Base-by-base conservation (phyloP, 78 protist species). In the Acrasis kona region DNA sequence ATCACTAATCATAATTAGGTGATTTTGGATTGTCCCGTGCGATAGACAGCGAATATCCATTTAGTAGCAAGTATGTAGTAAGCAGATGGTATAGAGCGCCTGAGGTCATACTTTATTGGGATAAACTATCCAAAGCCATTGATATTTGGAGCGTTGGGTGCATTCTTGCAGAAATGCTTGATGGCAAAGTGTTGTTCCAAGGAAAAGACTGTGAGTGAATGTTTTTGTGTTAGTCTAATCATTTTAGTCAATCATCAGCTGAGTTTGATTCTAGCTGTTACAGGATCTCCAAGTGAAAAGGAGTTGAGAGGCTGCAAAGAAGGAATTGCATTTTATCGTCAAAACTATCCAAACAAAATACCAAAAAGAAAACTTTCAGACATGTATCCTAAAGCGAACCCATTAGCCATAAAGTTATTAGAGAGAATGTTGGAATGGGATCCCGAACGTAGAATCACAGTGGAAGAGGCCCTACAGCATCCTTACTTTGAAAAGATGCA, bases 31-130 rank as follows among this genome's bases (percentile, higher is more conserved):
- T 50, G 19, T 50, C 61, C 61, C 19, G 61, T n/a, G 61, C 34
- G 19, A 50, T 50, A n/a, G 61, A 19, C 19, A 50, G 19, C 61
- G 19, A 19, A 67, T 30, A 31, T 30, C 19, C 28, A 19, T 19
- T 19, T 67, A 31, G n/a, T 66, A 93, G 99, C 7, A 89, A 92
- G 72, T 98, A 96, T 69, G 93, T 78, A 0, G 95, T 93, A 27
- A 95, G 98, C 0, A 81, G 95, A 4, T 95, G 98, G 98, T 95
- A 96, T 82, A 84, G 99, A 1, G 92, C 99, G 0, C 99, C 99
- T 0, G 99, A 98, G 12, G 86, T 98, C 19, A 87, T 97, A 27
- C 78, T 96, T 37, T 97, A 97, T 1, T 79, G 91, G 8, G 77
- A 66, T 61, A 74, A 89, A 75, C 96, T 95, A 89, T 77, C 95